phyloP scores from a whole-genome alignment of 2,329 filamentous ascomycete species.

The Cladosporium austrohemisphaericum region DNA sequence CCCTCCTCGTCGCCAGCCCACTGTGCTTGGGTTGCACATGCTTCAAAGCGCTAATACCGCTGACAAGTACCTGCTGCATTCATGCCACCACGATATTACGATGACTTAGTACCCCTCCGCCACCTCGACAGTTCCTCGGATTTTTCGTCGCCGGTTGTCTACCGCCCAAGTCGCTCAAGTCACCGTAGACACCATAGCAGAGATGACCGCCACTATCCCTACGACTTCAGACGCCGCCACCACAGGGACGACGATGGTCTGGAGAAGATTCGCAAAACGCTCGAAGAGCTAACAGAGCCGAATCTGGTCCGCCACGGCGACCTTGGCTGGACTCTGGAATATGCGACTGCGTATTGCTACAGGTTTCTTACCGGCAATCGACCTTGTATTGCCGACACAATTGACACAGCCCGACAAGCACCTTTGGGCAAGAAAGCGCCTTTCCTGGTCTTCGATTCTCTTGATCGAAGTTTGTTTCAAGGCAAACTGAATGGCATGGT shows the following conservation, averaged over 20 bases:
- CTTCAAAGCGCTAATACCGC: background rate
- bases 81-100: slow-evolving; percentile 10
- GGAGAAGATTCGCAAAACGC: background rate
- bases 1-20: background rate
- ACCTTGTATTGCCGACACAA: slow-evolving; percentile 25
- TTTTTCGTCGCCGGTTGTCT: slow-evolving; percentile 1
- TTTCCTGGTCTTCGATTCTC: slow-evolving; percentile 35
- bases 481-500: slow-evolving; percentile 38
- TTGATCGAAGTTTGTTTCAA: slow-evolving; percentile 37
- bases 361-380: slow-evolving; percentile 30
- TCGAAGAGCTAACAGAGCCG: slow-evolving; percentile 11
- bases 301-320: slow-evolving; percentile 25
- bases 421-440: slow-evolving; percentile 27
- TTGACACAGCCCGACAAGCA: slow-evolving; percentile 27
- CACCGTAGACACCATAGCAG: no score
- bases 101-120: slow-evolving; percentile 19
- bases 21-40: slow-evolving; percentile 1
- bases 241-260: background rate
- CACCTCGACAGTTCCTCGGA: background rate
- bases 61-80: background rate
- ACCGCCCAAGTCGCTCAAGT: background rate
- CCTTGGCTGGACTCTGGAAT: slow-evolving; percentile 41
- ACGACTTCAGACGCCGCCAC: background rate
- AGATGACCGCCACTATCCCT: slow-evolving; percentile 7
- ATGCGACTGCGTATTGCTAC: slow-evolving; percentile 40